Conservation (phyloP, 2,329 filamentous ascomycete genomes). For the Tolypocladium ovalisporum region DNA sequence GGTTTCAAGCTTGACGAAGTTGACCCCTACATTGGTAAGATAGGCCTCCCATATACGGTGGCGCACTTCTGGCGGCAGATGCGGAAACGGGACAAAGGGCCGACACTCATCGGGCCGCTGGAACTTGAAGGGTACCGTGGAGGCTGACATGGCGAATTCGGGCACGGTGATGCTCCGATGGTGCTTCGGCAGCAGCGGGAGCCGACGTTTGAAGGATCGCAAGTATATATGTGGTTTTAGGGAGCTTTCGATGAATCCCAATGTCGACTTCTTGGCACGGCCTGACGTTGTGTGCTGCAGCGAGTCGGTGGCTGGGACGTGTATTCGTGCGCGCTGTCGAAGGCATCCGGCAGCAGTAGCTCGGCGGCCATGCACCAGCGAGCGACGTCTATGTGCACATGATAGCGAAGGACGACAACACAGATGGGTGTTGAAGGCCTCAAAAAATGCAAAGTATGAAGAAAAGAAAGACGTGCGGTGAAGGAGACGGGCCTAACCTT, state of each 20-base stretch:
- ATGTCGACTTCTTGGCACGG: background rate
- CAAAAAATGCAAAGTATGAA: background rate
- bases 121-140: constrained; percentile 15
- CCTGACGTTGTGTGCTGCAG: background rate
- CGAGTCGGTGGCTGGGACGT: background rate
- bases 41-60: constrained; percentile 21
- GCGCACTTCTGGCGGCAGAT: constrained; percentile 23
- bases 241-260: background rate
- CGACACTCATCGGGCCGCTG: constrained; percentile 18
- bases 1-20: constrained; percentile 20
- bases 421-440: background rate
- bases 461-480: background rate
- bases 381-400: background rate
- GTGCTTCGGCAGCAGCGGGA: background rate
- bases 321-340: background rate
- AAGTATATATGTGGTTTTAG: too few species aligned
- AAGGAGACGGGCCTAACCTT: too few species aligned
- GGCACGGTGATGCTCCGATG: background rate
- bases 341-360: background rate
- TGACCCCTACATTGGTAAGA: constrained; percentile 21
- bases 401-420: background rate
- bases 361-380: background rate
- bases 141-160: background rate
- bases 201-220: background rate
- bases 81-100: constrained; percentile 18